Evolutionary conservation across 2,329 filamentous ascomycete species (phyloP).

Genomic region (Penicillium hesseltinei): DNA sequence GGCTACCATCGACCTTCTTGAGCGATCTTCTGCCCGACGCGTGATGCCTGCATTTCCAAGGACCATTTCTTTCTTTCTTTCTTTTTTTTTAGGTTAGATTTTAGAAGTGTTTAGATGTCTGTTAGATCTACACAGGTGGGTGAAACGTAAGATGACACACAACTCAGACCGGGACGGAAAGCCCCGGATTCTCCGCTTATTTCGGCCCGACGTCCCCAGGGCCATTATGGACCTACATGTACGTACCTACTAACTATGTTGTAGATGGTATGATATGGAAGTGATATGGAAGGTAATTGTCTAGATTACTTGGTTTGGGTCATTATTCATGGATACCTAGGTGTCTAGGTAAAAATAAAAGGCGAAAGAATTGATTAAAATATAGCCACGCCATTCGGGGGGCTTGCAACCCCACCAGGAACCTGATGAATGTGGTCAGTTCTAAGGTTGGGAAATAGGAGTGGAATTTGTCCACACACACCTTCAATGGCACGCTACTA

Average conservation of each 20-base stretch:
- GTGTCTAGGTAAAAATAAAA: background rate
- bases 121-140: background rate
- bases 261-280: no score
- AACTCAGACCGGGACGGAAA: background rate
- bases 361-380: conserved; percentile 28
- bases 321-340: background rate
- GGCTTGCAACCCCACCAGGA: conserved; percentile 47
- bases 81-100: background rate
- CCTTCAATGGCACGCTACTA: conserved; percentile 49
- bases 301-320: no score
- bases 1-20: conserved; percentile 31
- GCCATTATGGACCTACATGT: no score
- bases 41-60: conserved; percentile 16
- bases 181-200: background rate
- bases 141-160: background rate
- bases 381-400: conserved; percentile 47
- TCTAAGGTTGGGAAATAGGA: no score
- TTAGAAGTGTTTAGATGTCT: background rate
- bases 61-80: conserved; percentile 9
- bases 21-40: conserved; percentile 21
- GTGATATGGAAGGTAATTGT: background rate
- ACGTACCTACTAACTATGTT: no score
- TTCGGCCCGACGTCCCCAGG: background rate
- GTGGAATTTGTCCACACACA: conserved; percentile 11
- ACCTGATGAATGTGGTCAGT: conserved; percentile 28